Evolutionary conservation across 805 yeast species (phyloP), one percentile per base, ranked within the genome.

Genomic region (Clavispora phyllophila): DNA sequence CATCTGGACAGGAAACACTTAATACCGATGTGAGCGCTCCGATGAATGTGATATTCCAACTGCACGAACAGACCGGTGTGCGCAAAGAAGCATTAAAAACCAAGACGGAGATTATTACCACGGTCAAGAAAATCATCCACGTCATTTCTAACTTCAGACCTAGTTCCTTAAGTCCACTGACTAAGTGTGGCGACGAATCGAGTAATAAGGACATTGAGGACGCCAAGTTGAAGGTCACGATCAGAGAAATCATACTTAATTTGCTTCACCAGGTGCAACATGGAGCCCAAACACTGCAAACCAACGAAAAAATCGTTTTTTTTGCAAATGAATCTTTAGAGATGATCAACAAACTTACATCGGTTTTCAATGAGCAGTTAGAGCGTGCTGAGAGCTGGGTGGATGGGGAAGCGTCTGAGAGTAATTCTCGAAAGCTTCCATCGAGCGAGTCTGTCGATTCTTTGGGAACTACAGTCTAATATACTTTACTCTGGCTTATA

Each of bases 251-350:
- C 29, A 73, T 91, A 13, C 68, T 93, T 40, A 76, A 78, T 44
- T 69, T 91, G 37, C 99, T 98, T 0, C 63, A 74, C 32, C 57
- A 29, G 76, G 82, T 54, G 77, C 91, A 91, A 78, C 89, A 49
- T 46, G 43, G 60, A 13, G 63, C 53, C 9, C 18, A 17, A 10
- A 7, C 31, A 12, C 48, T 46, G 31, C 65, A 61, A 28, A 53
- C 65, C 22, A 65, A 87, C 57, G 87, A 86, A 18, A 80, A 83
- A 48, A 86, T 88, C 1, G 65, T 93, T 20, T 75, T 85, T 5
- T 70, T 91, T 46, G 97, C 98, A 0, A 84, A 84, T 50, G 99
- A 93, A 61, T 83, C 96, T 0, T 66, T 91, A 37, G 93, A 85
- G 34, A 86, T 90, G 88, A 83, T 91, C 28, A 75, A 82, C 32